phyloP scores from a whole-genome alignment of 768 basidiomycete species.

The Tulasnella sp. region DNA sequence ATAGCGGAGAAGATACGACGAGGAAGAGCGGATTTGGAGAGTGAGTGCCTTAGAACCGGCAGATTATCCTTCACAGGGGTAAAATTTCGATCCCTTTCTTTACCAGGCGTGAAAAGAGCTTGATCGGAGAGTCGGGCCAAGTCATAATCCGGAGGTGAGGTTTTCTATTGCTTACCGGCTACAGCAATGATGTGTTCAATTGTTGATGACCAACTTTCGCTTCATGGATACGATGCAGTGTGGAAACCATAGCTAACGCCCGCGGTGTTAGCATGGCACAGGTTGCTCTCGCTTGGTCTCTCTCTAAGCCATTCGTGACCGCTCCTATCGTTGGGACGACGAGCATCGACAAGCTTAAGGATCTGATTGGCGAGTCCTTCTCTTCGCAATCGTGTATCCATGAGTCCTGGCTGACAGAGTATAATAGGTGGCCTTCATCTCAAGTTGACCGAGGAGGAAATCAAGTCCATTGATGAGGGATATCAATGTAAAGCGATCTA shows the following conservation, averaged over 20 bases:
- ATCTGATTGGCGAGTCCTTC: conserved; percentile 17
- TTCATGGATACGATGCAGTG: no score
- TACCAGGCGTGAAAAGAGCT: neutral
- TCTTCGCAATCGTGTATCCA: no score
- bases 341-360: conserved; percentile 19
- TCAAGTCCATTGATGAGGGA: no score
- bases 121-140: conserved; percentile 35
- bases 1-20: neutral
- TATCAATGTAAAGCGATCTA: no score
- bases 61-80: neutral
- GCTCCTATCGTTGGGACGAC: conserved; percentile 22
- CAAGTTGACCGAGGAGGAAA: no score
- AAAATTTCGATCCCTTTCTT: no score
- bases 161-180: conserved; percentile 14
- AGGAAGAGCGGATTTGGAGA: neutral
- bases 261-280: conserved; percentile 47
- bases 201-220: conserved; percentile 6
- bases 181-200: conserved; percentile 18
- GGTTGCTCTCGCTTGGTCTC: conserved; percentile 12
- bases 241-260: conserved; percentile 46
- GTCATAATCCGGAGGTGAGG: conserved; percentile 17
- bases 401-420: no score
- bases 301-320: conserved; percentile 2
- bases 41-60: neutral
- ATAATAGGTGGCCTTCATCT: no score